Conservation (phyloP, 2,329 filamentous ascomycete genomes). For the Purpureocillium takamizusanense region DNA sequence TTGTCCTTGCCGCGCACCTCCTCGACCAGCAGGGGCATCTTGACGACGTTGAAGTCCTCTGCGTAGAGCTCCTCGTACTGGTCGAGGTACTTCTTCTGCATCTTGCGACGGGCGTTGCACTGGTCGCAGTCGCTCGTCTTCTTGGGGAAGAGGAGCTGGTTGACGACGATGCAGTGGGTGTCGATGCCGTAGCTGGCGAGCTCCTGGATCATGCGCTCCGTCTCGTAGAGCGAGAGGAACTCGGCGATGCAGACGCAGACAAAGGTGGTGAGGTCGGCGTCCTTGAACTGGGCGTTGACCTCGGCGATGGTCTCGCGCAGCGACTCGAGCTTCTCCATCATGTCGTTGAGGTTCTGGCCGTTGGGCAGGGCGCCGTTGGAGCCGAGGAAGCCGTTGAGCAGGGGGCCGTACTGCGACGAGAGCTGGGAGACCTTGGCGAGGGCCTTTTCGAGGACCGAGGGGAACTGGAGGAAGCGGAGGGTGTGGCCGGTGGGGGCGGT, state of each 20-base stretch:
- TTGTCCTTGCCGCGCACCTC: conserved; percentile 94
- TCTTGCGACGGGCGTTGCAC: conserved; percentile 88
- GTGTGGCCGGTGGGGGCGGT: conserved; percentile 97
- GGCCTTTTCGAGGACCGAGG: conserved; percentile 94
- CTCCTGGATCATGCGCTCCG: conserved; percentile 99
- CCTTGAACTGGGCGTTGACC: conserved; percentile 97
- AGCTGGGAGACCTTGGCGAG: conserved; percentile 95
- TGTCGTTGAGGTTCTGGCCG: conserved; percentile 84
- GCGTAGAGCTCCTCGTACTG: conserved; percentile 98
- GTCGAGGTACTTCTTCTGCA: conserved; percentile 99
- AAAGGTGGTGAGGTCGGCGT: conserved; percentile 90
- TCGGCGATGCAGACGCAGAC: conserved; percentile 98
- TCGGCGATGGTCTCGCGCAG: conserved; percentile 88
- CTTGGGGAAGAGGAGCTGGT: conserved; percentile 91
- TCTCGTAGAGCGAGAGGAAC: conserved; percentile 95
- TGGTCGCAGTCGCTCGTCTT: conserved; percentile 82
- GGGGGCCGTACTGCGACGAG: conserved; percentile 87
- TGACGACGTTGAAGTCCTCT: conserved; percentile 91
- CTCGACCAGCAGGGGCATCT: conserved; percentile 93
- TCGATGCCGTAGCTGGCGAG: conserved; percentile 88
- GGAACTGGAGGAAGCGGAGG: conserved; percentile 96
- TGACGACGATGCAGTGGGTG: conserved; percentile 95
- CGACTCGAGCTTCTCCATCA: conserved; percentile 90
- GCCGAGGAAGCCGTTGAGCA: conserved; percentile 89
- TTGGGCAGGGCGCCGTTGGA: conserved; percentile 68